These are phyloP conservation scores for Plasmodium berghei DNA, from an alignment of 169 alveolate genomes.

Conservation along the genomic window DNA sequence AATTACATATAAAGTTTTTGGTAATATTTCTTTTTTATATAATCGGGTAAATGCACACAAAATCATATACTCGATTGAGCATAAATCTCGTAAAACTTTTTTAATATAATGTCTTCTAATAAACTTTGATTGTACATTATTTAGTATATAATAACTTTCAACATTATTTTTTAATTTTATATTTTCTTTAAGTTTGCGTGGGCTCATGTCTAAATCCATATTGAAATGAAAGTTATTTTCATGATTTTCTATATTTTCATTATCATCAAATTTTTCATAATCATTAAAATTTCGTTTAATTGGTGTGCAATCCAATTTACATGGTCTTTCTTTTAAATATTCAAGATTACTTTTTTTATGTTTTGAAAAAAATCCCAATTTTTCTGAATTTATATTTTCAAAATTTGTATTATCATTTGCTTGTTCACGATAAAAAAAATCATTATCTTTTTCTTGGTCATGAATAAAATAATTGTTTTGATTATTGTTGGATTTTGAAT, in stretches of 20 bases:
- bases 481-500: not conserved
- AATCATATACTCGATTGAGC: constrained; percentile 61
- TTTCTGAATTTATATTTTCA: not conserved
- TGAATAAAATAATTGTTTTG: no score
- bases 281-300: constrained; percentile 22
- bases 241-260: not conserved
- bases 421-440: not conserved
- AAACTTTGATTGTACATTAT: constrained; percentile 62
- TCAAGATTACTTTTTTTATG: constrained; percentile 43
- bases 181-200: constrained; percentile 63
- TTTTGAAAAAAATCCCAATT: constrained; percentile 19
- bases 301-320: constrained; percentile 63
- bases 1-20: constrained; percentile 63
- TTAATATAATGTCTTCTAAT: constrained; percentile 70
- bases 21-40: constrained; percentile 62
- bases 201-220: constrained; percentile 62
- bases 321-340: constrained; percentile 32
- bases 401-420: not conserved
- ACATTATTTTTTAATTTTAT: constrained; percentile 45
- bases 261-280: not conserved
- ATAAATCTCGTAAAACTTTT: constrained; percentile 54
- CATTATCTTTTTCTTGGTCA: no score
- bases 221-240: constrained; percentile 19
- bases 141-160: constrained; percentile 66
- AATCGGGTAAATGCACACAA: constrained; percentile 69